Conservation (phyloP, 768 basidiomycete species). For the Hortiboletus flavorubellus region DNA sequence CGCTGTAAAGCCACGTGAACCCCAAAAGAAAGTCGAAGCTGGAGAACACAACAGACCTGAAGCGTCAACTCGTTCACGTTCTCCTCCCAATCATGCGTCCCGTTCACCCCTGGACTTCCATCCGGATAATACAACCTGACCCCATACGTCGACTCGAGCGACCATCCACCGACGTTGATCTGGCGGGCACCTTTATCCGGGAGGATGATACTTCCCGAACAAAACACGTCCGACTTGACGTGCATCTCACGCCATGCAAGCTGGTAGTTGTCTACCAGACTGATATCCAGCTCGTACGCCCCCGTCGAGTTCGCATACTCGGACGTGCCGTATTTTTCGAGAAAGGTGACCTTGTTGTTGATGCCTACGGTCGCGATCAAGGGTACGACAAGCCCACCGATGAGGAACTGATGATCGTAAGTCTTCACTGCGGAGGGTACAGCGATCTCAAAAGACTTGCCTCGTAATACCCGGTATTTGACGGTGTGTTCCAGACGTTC, state of each 20-base stretch:
- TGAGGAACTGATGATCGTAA: conserved; percentile 37
- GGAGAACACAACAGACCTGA: conserved; percentile 43
- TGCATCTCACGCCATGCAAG: conserved; percentile 75
- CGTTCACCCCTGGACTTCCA: conserved; percentile 63
- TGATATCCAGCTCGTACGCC: conserved; percentile 73
- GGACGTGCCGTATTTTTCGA: conserved; percentile 71
- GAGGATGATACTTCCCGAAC: conserved; percentile 67
- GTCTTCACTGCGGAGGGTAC: not conserved
- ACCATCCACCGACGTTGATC: conserved; percentile 47
- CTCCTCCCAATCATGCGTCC: conserved; percentile 81
- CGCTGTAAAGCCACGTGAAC: conserved; percentile 33
- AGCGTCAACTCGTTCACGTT: conserved; percentile 52
- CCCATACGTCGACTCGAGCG: conserved; percentile 66
- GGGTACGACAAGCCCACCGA: conserved; percentile 64
- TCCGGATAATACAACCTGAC: conserved; percentile 71
- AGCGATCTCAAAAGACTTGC: conserved; percentile 34
- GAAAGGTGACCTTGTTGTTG: conserved; percentile 78
- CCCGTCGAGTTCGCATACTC: conserved; percentile 66
- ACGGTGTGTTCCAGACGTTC: conserved; percentile 63
- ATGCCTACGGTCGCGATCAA: conserved; percentile 72
- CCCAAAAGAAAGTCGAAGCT: not conserved
- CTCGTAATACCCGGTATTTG: conserved; percentile 67
- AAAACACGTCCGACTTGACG: conserved; percentile 76
- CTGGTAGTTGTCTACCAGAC: conserved; percentile 41
- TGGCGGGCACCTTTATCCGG: conserved; percentile 62